These are phyloP conservation scores for Marsdenia floribunda DNA, from an alignment of 257 asterid species.

Conservation along the genomic window DNA sequence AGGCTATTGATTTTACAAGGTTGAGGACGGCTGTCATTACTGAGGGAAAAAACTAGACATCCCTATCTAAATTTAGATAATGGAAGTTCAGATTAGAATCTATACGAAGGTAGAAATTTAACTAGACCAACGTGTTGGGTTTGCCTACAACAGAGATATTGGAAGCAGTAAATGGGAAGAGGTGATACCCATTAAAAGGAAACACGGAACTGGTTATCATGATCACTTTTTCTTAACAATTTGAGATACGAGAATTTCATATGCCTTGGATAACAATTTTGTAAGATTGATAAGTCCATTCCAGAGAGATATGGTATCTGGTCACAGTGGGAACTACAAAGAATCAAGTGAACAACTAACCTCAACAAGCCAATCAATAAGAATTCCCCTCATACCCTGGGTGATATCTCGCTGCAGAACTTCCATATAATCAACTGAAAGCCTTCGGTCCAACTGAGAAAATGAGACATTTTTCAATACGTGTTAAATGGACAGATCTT, in stretches of 20 bases:
- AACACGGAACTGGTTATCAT: neutral
- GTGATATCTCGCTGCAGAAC: slow-evolving; percentile 71
- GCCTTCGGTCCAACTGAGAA: slow-evolving; percentile 68
- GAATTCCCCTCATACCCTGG: slow-evolving; percentile 73
- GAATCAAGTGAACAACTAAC: slow-evolving; percentile 37
- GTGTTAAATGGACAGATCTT: neutral
- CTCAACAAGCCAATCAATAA: slow-evolving; percentile 99
- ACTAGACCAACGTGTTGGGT: neutral
- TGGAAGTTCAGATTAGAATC: neutral
- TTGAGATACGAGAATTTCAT: neutral
- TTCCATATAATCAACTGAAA: slow-evolving; percentile 72
- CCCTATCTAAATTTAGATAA: neutral
- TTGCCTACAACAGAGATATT: neutral
- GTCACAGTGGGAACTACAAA: neutral
- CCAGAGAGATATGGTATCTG: neutral
- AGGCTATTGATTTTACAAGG: neutral
- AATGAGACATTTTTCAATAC: neutral
- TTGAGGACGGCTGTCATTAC: neutral
- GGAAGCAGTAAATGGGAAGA: neutral
- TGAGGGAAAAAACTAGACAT: neutral
- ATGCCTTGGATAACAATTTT: neutral
- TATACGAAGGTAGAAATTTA: neutral
- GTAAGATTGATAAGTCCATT: neutral
- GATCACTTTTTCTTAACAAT: neutral
- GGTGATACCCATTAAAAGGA: neutral